Conservation (phyloP, 148 eudicot species). For the Suaeda aralocaspica region DNA sequence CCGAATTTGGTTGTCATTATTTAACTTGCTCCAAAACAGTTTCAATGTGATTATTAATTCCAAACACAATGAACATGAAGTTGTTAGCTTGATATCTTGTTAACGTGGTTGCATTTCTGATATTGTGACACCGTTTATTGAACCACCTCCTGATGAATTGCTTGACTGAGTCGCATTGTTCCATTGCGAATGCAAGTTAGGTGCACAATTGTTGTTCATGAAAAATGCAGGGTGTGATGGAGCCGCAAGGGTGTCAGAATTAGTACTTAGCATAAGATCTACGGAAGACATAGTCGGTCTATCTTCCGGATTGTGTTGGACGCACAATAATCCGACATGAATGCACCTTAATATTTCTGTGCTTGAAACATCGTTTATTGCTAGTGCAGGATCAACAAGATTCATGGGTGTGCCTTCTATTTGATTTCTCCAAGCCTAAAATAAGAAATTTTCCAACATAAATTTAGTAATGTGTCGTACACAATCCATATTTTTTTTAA, state of each 20-base stretch:
- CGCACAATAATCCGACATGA: conserved; percentile 45
- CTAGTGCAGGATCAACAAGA: conserved; percentile 16
- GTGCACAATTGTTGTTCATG: neutral
- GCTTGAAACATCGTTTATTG: conserved; percentile 14
- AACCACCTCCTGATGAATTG: neutral
- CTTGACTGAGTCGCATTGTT: conserved; percentile 3
- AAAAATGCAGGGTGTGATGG: conserved; percentile 29
- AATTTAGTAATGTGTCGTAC: neutral
- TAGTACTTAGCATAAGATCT: conserved; percentile 37
- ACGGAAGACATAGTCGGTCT: conserved; percentile 47
- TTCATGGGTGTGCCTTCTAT: conserved; percentile 12
- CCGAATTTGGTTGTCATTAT: no score
- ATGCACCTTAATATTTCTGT: conserved; percentile 40
- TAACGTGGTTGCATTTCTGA: no score
- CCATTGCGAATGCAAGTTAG: neutral
- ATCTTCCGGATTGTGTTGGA: conserved; percentile 36
- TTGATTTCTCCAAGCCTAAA: conserved; percentile 27
- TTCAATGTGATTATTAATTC: no score
- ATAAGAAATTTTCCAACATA: no score
- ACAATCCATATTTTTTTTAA: no score
- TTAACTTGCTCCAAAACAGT: no score
- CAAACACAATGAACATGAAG: no score
- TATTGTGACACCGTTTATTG: neutral
- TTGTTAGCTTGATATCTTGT: no score
- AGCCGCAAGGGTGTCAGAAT: conserved; percentile 23